These are phyloP conservation scores for Blastomyces silverae DNA, from an alignment of 2,329 filamentous ascomycete species.

Conservation along the genomic window DNA sequence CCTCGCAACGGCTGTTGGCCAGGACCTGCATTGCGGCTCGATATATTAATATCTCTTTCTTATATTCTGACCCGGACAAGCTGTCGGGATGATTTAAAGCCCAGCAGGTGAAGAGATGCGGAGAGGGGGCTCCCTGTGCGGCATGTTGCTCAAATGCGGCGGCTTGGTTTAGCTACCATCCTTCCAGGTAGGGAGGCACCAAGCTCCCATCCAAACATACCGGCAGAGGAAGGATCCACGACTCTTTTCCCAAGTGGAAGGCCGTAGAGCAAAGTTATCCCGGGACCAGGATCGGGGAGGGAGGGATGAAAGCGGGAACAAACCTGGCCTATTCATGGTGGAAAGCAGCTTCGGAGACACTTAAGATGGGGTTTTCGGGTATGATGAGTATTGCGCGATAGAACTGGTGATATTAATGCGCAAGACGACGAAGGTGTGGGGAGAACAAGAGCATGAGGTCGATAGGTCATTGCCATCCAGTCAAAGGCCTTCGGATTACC, in stretches of 20 bases:
- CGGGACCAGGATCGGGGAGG: constrained; percentile 24
- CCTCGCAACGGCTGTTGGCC: constrained; percentile 48
- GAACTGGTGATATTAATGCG: constrained; percentile 1
- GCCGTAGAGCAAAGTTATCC: constrained; percentile 17
- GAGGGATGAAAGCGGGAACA: constrained; percentile 26
- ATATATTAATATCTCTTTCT: constrained; percentile 18
- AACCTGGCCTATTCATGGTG: constrained; percentile 48
- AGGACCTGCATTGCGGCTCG: constrained; percentile 35
- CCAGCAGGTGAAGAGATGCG: not conserved
- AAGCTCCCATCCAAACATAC: constrained; percentile 3
- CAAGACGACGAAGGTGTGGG: not conserved
- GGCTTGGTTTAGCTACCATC: not conserved
- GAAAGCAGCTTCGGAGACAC: constrained; percentile 17
- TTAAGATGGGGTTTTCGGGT: constrained; percentile 12
- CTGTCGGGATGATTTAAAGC: not conserved
- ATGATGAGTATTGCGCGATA: not conserved
- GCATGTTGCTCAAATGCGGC: constrained; percentile 1
- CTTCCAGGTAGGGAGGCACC: not conserved
- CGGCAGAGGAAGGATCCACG: not conserved
- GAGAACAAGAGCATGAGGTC: not conserved
- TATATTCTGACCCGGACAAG: not conserved
- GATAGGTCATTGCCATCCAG: not conserved
- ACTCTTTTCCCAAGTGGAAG: constrained; percentile 10
- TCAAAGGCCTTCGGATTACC: not conserved
- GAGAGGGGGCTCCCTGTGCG: not conserved